Conservation (phyloP, 73 alveolate species). For the Durusdinium trenchii region DNA sequence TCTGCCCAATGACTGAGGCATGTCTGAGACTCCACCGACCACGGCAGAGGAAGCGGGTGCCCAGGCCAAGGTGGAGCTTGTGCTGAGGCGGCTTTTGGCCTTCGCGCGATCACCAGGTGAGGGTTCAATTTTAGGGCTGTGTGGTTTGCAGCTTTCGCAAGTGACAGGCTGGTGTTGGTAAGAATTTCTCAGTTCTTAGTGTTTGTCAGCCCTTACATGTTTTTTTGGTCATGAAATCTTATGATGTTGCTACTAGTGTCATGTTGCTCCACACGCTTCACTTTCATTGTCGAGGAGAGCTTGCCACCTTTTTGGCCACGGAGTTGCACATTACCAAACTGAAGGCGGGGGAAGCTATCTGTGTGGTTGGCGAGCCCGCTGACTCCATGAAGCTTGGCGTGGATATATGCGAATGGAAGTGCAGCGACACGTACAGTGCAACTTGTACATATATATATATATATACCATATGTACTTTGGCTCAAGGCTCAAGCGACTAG, state of each 20-base stretch:
- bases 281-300: constrained; percentile 29
- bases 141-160: background rate
- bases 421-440: no score
- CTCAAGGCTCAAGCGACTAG: no score
- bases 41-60: constrained; percentile 37
- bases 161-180: background rate
- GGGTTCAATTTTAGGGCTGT: background rate
- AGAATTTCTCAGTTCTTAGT: no score
- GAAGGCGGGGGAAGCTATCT: constrained; percentile 31
- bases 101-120: constrained; percentile 67
- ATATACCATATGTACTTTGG: no score
- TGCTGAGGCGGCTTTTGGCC: constrained; percentile 63
- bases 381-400: constrained; percentile 42
- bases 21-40: constrained; percentile 54
- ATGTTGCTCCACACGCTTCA: background rate
- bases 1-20: constrained; percentile 8
- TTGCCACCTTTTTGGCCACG: constrained; percentile 90
- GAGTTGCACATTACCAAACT: constrained; percentile 75
- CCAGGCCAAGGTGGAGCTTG: constrained; percentile 55
- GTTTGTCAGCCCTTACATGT: no score
- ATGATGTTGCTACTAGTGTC: no score
- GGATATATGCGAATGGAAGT: background rate
- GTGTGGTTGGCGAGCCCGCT: constrained; percentile 87
- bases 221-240: no score
- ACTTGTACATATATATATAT: no score